Conservation (phyloP, 2,329 filamentous ascomycete genomes). For the Podosphaera aphanis region DNA sequence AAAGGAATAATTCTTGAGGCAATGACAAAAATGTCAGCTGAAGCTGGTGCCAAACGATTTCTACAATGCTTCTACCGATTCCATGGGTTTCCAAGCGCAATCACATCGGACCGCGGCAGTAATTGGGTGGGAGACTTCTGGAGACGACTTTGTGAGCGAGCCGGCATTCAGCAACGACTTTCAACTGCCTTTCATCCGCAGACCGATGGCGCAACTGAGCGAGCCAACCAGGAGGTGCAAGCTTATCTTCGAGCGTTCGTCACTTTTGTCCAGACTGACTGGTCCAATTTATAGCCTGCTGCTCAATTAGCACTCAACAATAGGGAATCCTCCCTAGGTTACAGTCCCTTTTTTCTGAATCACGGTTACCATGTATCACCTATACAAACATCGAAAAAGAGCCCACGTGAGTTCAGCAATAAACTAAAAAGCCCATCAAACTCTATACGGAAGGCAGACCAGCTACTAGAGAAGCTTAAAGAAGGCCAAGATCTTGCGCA, state of each 20-base stretch:
- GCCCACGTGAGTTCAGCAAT: no score
- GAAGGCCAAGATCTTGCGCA: background rate
- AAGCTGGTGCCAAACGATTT: background rate
- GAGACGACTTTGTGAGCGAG: background rate
- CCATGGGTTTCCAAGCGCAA: background rate
- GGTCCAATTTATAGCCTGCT: background rate
- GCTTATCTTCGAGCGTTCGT: background rate
- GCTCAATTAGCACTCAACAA: conserved; percentile 1
- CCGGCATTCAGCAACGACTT: background rate
- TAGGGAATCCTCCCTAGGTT: background rate
- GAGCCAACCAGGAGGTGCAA: background rate
- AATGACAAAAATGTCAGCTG: background rate
- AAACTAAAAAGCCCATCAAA: background rate
- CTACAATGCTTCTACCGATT: background rate
- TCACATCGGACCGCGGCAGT: background rate
- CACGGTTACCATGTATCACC: background rate
- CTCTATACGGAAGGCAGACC: background rate
- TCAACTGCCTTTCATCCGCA: background rate
- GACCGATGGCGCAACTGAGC: background rate
- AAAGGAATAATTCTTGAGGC: background rate
- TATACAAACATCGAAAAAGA: background rate
- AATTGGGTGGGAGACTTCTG: background rate
- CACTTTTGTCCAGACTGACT: background rate
- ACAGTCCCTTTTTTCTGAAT: background rate
- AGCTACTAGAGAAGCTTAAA: background rate